Conservation (phyloP, 2,329 filamentous ascomycete species). For the Phymatotrichopsis omnivora region DNA sequence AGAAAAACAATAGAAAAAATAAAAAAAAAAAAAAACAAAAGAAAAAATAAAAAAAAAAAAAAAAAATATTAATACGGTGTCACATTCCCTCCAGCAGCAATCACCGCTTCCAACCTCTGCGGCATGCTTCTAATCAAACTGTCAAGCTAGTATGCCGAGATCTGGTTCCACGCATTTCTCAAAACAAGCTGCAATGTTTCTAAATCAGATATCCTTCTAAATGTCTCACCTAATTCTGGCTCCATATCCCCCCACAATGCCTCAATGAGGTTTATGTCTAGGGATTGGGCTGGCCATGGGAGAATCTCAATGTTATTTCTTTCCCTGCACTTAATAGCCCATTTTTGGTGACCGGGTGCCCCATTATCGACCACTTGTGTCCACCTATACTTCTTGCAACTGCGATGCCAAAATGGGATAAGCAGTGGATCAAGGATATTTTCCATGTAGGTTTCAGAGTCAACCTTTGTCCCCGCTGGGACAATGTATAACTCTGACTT, state of each 20-base stretch:
- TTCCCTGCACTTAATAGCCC: background rate
- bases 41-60: conserved; percentile 15
- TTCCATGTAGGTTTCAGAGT: background rate
- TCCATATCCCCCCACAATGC: conserved; percentile 8
- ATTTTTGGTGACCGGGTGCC: background rate
- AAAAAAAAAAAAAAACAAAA: too few species aligned
- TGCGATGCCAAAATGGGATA: conserved; percentile 3
- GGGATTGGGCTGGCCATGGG: conserved; percentile 8
- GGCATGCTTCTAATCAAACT: conserved; percentile 1
- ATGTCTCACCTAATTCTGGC: conserved; percentile 7
- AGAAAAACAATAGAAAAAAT: too few species aligned
- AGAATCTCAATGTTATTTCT: background rate
- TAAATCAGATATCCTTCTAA: background rate
- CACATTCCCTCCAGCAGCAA: background rate
- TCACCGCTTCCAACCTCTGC: background rate
- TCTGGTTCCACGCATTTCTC: background rate
- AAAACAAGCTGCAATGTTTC: background rate
- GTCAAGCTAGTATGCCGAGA: background rate
- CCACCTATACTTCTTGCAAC: background rate
- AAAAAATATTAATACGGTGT: conserved; percentile 11
- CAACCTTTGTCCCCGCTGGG: background rate
- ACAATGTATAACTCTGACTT: background rate
- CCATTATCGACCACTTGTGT: conserved; percentile 9
- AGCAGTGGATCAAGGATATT: conserved; percentile 4
- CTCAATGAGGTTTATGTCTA: conserved; percentile 17